A percentile compares a stretch with the other conserved stretches of the same genome.
These are phyloP conservation scores for Myxozyma neotropica DNA, from an alignment of 805 yeast genomes.

Conservation along the genomic window DNA sequence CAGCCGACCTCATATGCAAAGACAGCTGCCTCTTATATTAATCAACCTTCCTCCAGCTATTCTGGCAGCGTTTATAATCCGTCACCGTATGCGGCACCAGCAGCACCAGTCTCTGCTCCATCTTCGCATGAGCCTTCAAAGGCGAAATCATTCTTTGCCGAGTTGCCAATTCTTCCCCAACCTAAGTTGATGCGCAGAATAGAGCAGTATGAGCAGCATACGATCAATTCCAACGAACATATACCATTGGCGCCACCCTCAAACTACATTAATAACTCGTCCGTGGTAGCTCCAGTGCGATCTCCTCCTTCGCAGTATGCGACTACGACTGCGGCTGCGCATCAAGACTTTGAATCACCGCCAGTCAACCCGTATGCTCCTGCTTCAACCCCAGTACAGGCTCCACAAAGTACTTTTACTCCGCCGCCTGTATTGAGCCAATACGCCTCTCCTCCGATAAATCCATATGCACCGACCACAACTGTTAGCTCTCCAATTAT, in stretches of 20 bases:
- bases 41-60: neutral
- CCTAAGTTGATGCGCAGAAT: slow-evolving; percentile 15
- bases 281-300: neutral
- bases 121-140: neutral
- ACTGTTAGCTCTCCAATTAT: slow-evolving; percentile 1
- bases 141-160: slow-evolving; percentile 24
- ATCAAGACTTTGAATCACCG: no score
- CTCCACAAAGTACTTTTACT: neutral
- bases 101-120: slow-evolving; percentile 1
- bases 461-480: slow-evolving; percentile 15
- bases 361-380: slow-evolving; percentile 15
- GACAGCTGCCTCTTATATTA: neutral
- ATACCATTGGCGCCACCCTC: neutral
- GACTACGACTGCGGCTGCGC: neutral
- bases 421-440: neutral
- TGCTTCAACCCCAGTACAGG: neutral
- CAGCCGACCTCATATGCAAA: slow-evolving; percentile 1
- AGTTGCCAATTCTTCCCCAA: slow-evolving; percentile 19
- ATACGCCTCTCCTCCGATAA: neutral
- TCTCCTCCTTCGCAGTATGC: slow-evolving; percentile 1
- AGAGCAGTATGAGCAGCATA: slow-evolving; percentile 16
- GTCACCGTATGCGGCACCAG: neutral
- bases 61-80: neutral
- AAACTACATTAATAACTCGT: neutral
- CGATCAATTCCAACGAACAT: neutral